Evolutionary conservation across 2,329 filamentous ascomycete genomes (phyloP), one percentile per base, ranked within the genome.

Genomic region (Bimuria novae-zelandiae): DNA sequence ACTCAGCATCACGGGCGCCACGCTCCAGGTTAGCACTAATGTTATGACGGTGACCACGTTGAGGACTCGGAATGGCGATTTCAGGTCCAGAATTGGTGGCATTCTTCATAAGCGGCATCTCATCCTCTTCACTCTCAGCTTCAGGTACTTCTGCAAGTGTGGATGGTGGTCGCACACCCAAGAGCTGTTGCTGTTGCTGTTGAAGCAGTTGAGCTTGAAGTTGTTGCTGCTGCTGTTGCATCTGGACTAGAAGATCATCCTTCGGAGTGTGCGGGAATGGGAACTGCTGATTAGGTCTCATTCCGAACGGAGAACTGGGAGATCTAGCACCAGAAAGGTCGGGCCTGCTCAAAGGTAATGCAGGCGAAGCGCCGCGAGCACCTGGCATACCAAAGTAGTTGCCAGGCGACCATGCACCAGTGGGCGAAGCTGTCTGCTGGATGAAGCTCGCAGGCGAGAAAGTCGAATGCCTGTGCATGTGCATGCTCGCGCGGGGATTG

Each of bases 1-100:
- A 93, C 64, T 96, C 90, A 4, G 89, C 88, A 66, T 92, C 89
- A 44, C 94, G 88, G 51, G 95, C 88, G 61, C 94, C 91, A 56
- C 87, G 88, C 70, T 96, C 91, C 21, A 96, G 80, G 40, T 85
- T 90, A 57, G 87, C 83, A 64, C 88, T 92, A 35, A 90, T 81
- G 61, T 92, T 92, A 62, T 92, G 89, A 51, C 80, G 80, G 71
- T 86, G 83, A 32, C 81, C 81, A 21, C 67, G 51, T 60, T 81
- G 80, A 52, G 85, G 84, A 45, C 80, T 85, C 8, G 84, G 84
- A 41, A 84, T 80, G 22, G 80, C 81, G 61, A 87, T 84, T 51
- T 83, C 80, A 33, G 80, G 71, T 63, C 67, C 55, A 72, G 76
- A 61, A 71, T 77, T 60, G 41, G 56, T 50, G 45, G 61, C 62